Base-by-base conservation (phyloP, 2,329 filamentous ascomycete genomes). In the Macroventuria anomochaeta region DNA sequence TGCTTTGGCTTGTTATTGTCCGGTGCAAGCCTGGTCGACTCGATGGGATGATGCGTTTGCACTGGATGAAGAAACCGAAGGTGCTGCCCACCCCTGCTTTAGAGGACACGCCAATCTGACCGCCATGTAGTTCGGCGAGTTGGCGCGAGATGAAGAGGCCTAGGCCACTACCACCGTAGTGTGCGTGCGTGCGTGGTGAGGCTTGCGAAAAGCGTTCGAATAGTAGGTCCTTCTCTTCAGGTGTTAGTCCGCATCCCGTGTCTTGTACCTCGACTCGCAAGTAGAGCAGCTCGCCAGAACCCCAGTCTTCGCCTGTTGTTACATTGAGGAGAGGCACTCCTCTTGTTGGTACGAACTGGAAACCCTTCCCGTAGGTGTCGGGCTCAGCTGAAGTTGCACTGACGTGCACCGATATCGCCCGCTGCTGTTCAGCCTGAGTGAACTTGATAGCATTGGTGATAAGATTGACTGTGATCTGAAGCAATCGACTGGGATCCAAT, bases 371-470 rank as follows among this genome's bases (percentile, higher is more conserved):
- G 20, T 47, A 60, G n/a, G 57, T 46, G n/a, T 59, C 59, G 2
- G 65, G 65, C 38, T 58, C 53, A 1, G 86, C 52, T 1, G 38
- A 20, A 3, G 59, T 58, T 5, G 73, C 76, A 20, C 74, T 70
- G 7, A 78, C 57, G 20, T 67, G 72, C 4, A 80, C 70, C 0
- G 63, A 71, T 49, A 80, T 75, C 6, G 62, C 62, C 3, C 76
- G 71, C n/a, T 52, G 61, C 0, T 65, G 42, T 3, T 65, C 63
- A 36, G 70, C 65, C 28, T 75, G 68, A 0, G 77, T 80, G 57
- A 80, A 80, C 47, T 80, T 80, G 66, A 80, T 77, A 0, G 76
- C 73, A 41, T 79, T 79, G 7, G 77, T 79, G n/a, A 79, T 69
- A 2, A 80, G 65, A 25, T 75, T 75, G 23, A 75, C 64, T 0